Base-by-base conservation (phyloP, 768 basidiomycete species). In the Rhodotorula diobovata region DNA sequence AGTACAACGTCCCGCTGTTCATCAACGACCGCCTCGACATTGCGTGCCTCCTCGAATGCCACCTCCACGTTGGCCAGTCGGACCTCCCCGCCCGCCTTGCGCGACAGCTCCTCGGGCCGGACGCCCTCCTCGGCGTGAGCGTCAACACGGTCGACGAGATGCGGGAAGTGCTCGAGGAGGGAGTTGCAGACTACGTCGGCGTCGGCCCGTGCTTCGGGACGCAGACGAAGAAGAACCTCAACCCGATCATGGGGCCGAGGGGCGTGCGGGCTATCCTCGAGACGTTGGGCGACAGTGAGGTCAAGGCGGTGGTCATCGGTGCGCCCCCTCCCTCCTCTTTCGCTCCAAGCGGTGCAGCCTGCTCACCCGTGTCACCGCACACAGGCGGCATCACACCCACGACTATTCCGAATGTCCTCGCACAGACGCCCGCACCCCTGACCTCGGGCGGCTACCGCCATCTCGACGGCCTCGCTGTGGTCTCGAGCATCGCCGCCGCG, bases 241-340 rank as follows among this genome's bases (percentile, higher is more conserved):
- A 82, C 54, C 85, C 86, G 11, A 79, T 87, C 14, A 80, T 92
- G 50, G 93, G 92, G 3, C 87, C 89, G 15, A 82, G 90, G 56
- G 89, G 87, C 4, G 85, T 91, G 16, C 88, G 89, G 8, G 79
- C 81, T 54, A 81, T 95, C 71, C 82, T 96, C 41, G 83, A 85
- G 53, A 84, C 82, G 8, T 81, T 95, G 16, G 86, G 87, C 61
- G 87, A 86, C 4, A 87, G 86, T 10, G 71, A 81, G 11, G 81
- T 93, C 64, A 87, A 85, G 78, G 85, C 90, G 5, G 91, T 96
- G 46, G 90, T 87, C 14, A 97, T 97, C 63, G 94, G 93, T 93
- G 77, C 54, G 85, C 77, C 21, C 7, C 37, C 23, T 18, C 46
- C 14, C 25, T 50, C 25, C 48, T 30, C 32, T 28, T n/a, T n/a